Evolutionary conservation across 495 filamentous ascomycete species (phyloP), one percentile per base, ranked within the genome.

Genomic region (Rhizodiscina lignyota): DNA sequence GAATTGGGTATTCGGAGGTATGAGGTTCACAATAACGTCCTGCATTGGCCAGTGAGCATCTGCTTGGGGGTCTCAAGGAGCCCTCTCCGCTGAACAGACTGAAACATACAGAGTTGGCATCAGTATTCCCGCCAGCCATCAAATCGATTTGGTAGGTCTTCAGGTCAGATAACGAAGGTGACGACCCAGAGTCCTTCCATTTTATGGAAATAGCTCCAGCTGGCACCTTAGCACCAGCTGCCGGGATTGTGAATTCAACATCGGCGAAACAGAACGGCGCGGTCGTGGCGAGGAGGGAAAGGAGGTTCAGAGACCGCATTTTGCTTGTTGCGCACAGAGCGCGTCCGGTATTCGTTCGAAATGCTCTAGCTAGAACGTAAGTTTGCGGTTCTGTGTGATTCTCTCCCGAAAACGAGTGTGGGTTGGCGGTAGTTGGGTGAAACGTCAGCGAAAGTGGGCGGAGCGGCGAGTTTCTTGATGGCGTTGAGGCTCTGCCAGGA

Each of bases 101-200:
- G 10, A 6, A 11, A 32, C 53, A 18, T 42, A 70, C 65, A 44
- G 63, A 55, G 28, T 46, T 58, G 21, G 42, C 55, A 3, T 49
- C 50, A 1, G 54, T 50, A 47, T 79, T 77, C 20, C 75, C 73
- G 20, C 74, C 74, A 23, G 74, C 67, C 43, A 67, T 77, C 2
- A 82, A 62, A 41, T 67, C 71, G 18, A 83, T 54, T 28, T 67
- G 57, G 52, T 74, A 84, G 12, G 58, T 60, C 16, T 54, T 49
- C 28, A 80, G 59, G 30, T 68, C 58, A 2, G 61, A 47, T 19
- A 77, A 47, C 4, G 48, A 42, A 5, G 70, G 72, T 19, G 53
- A 42, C 18, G 41, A 42, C 12, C 65, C 65, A n/a, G 62, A 66
- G 20, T 79, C 70, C 44, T 62, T 57, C 75, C 74, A 82, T 42